Evolutionary conservation across 352 stramenopile species (phyloP).

Genomic region (Globisporangium megalacanthum): DNA sequence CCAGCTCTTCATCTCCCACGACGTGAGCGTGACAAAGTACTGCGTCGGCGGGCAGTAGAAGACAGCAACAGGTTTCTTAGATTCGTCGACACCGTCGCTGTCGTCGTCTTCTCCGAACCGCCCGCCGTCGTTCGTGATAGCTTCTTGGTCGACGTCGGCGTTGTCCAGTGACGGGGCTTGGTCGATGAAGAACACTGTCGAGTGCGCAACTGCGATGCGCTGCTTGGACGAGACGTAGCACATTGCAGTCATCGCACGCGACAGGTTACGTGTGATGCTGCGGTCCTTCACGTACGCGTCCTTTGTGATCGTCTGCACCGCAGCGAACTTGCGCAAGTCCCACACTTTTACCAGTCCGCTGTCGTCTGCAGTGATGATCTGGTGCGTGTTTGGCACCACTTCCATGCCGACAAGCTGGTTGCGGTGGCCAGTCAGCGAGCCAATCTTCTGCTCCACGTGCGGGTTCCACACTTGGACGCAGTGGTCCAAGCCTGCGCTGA

Average conservation of each 20-base stretch:
- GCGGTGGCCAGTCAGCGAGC: conserved; percentile 31
- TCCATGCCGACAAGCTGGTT: conserved; percentile 50
- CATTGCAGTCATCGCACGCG: conserved; percentile 24
- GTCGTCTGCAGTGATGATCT: conserved; percentile 51
- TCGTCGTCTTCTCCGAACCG: background rate
- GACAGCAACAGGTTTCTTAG: conserved; percentile 27
- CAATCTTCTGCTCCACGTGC: conserved; percentile 52
- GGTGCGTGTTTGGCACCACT: conserved; percentile 29
- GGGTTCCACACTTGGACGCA: conserved; percentile 58
- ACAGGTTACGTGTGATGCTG: conserved; percentile 2
- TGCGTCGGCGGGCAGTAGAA: conserved; percentile 21
- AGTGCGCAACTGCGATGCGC: conserved; percentile 43
- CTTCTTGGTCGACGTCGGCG: background rate
- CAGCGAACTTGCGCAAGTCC: conserved; percentile 44
- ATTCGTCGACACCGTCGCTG: conserved; percentile 17
- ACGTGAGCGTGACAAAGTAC: conserved; percentile 29
- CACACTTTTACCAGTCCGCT: conserved; percentile 50
- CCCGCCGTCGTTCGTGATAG: background rate
- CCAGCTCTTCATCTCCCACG: conserved; percentile 25
- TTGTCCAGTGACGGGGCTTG: conserved; percentile 4
- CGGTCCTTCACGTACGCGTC: conserved; percentile 28
- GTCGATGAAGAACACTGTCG: conserved; percentile 50
- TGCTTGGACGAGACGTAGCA: conserved; percentile 25
- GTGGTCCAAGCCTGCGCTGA: conserved; percentile 52
- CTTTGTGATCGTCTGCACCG: conserved; percentile 29